phyloP scores from a whole-genome alignment of 495 filamentous ascomycete species.

The Penicilliopsis zonata region DNA sequence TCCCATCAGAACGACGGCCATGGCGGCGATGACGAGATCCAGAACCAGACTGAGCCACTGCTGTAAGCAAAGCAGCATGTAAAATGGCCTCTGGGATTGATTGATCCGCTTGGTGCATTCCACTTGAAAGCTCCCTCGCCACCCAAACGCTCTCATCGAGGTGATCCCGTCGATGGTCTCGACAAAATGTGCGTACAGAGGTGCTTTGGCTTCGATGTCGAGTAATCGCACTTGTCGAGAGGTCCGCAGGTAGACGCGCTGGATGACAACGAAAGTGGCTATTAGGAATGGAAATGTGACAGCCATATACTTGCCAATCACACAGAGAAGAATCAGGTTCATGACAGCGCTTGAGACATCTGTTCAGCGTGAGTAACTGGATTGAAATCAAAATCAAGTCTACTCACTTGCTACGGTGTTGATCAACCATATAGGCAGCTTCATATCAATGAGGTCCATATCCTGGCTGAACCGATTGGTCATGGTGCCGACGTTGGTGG shows the following conservation, averaged over 20 bases:
- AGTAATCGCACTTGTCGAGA: conserved; percentile 52
- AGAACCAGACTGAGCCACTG: conserved; percentile 41
- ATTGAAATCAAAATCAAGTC: too few relatives aligned
- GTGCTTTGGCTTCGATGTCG: conserved; percentile 50
- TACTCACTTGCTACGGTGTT: too few relatives aligned
- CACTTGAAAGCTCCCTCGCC: conserved; percentile 31
- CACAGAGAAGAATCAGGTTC: conserved; percentile 38
- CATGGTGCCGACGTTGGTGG: conserved; percentile 32
- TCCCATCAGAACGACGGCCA: conserved; percentile 36
- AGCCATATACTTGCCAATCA: conserved; percentile 35
- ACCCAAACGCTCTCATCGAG: conserved; percentile 47
- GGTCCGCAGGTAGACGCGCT: conserved; percentile 51
- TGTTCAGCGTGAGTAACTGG: too few relatives aligned
- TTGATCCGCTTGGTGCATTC: conserved; percentile 42
- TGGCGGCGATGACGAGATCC: conserved; percentile 34
- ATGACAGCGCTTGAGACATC: conserved; percentile 32
- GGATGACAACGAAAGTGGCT: conserved; percentile 39
- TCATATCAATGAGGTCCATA: conserved; percentile 46
- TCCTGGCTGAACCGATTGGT: conserved; percentile 50
- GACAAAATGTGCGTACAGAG: conserved; percentile 46
- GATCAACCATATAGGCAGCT: conserved; percentile 34
- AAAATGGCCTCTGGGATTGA: conserved; percentile 45
- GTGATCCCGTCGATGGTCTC: conserved; percentile 38
- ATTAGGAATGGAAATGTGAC: conserved; percentile 38
- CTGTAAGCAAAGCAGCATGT: conserved; percentile 42